A percentile compares a stretch with the other conserved stretches of the same genome.
These are phyloP conservation scores for Rhododendron griersonianum DNA, from an alignment of 148 eudicot species.

Conservation along the genomic window DNA sequence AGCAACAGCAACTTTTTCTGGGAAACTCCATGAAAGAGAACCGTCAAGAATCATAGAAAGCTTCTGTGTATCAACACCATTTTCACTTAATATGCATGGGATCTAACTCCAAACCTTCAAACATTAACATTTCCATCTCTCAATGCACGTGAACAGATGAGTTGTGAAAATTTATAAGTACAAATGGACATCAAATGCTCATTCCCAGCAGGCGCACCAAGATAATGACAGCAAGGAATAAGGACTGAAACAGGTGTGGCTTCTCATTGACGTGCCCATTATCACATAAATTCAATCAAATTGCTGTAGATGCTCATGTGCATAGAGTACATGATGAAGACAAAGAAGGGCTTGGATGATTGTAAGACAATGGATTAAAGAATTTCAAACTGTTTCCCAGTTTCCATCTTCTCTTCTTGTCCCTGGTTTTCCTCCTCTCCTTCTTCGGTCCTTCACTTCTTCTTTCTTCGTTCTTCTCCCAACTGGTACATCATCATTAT, in stretches of 20 bases:
- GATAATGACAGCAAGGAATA: background rate
- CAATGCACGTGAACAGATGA: background rate
- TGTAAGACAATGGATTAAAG: background rate
- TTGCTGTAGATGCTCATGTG: background rate
- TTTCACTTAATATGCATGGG: background rate
- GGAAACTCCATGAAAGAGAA: background rate
- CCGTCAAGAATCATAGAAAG: background rate
- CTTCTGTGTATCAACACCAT: background rate
- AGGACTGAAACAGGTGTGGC: background rate
- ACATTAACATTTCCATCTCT: background rate
- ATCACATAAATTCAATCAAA: background rate
- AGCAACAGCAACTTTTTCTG: background rate
- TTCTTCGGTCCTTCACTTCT: background rate
- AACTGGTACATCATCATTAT: background rate
- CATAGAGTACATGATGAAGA: background rate
- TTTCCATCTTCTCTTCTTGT: background rate
- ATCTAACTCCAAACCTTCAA: background rate
- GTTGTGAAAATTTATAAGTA: background rate
- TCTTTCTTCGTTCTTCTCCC: background rate
- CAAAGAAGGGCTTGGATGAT: background rate
- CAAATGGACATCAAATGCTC: background rate
- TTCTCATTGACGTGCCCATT: background rate
- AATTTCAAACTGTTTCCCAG: background rate
- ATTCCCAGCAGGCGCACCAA: background rate
- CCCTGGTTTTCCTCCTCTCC: background rate